A percentile compares a stretch with the other conserved stretches of the same genome.
Conservation (phyloP, 2,329 filamentous ascomycete genomes). For the Apiospora kogelbergensis region DNA sequence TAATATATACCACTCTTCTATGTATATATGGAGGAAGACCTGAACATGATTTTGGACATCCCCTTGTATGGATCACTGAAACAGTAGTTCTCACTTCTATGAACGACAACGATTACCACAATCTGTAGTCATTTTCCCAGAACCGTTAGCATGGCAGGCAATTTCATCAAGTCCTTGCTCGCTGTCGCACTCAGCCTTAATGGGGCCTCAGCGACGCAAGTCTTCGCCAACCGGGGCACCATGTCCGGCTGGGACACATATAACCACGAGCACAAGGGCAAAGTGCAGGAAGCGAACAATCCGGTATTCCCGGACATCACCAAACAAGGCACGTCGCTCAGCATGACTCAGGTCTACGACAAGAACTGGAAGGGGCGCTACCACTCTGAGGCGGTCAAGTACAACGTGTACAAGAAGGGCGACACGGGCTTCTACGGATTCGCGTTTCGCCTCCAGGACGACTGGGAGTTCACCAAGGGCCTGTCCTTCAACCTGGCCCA, state of each 20-base stretch:
- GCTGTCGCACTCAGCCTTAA: constrained; percentile 23
- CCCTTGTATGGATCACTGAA: no score
- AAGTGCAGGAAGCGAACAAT: constrained; percentile 41
- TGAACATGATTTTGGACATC: no score
- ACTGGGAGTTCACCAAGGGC: constrained; percentile 44
- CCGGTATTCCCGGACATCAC: constrained; percentile 34
- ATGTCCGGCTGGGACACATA: constrained; percentile 39
- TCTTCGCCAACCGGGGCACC: constrained; percentile 43
- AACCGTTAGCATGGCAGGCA: not conserved
- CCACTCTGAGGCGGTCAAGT: constrained; percentile 47
- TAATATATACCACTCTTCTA: no score
- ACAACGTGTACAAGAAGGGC: constrained; percentile 44
- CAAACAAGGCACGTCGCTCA: constrained; percentile 34
- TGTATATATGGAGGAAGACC: no score
- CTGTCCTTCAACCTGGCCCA: constrained; percentile 50
- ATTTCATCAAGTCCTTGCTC: not conserved
- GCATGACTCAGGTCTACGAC: constrained; percentile 46
- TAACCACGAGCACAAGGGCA: constrained; percentile 42
- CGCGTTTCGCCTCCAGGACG: constrained; percentile 45
- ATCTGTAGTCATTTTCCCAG: not conserved
- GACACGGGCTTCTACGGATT: constrained; percentile 51
- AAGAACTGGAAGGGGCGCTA: constrained; percentile 43
- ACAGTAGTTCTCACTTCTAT: no score
- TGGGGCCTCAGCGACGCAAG: constrained; percentile 31
- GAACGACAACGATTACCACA: no score